Evolutionary conservation across 257 asterid species (phyloP), one percentile per base, ranked within the genome.

Genomic region (Dorcoceras hygrometricum): DNA sequence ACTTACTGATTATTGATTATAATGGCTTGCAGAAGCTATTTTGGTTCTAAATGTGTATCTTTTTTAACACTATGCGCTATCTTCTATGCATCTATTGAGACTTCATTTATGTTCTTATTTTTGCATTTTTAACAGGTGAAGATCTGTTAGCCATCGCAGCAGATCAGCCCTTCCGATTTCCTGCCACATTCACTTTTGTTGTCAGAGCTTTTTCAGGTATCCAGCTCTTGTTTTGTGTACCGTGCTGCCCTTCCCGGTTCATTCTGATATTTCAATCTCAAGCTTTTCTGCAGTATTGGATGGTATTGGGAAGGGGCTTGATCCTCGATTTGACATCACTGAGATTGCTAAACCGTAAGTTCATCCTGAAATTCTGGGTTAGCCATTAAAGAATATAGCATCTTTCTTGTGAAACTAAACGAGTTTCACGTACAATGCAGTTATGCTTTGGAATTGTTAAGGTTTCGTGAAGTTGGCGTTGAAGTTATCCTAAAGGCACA

Each of bases 291-390:
- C 65, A 93, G 99, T 94, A 62, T 83, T 94, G 88, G 99, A 94
- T 77, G 97, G 97, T 68, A 94, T 94, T 71, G 99, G 97, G 54
- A 94, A 94, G 84, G 97, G 99, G 62, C 99, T 94, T 18, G 97
- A 94, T 75, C 88, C 99, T 78, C 96, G 96, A 63, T 94, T 94
- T 81, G 99, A 94, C 72, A 94, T 94, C 82, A 88, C 97, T 10
- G 97, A 94, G 83, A 94, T 94, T 61, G 95, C 99, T 59, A 90
- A 88, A 77, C 97, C 99, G 97, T 94, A 77, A 87, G 96, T 73
- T 62, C 58, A 67, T 48, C 23, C 27, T 43, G 26, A 36, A 29
- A 54, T 59, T 66, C 28, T 29, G 8, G 50, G 22, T 63, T 25
- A 8, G 22, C 11, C 11, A 9, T 28, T 0, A 65, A 50, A 28